Evolutionary conservation across 257 asterid genomes (phyloP), one percentile per base, ranked within the genome.

Genomic region (Jaltomata sinuosa): DNA sequence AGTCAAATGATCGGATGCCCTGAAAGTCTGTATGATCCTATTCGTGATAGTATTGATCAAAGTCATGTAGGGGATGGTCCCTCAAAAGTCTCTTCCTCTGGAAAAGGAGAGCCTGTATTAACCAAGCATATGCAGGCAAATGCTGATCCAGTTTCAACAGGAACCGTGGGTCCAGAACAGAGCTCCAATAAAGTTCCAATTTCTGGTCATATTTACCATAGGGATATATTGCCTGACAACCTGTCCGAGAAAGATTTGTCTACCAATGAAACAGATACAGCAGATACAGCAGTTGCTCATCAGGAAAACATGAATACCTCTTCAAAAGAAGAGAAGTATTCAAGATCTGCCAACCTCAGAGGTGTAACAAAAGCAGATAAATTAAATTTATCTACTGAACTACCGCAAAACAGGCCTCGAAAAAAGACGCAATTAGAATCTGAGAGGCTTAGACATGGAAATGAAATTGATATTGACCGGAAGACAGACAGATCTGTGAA

Each of bases 1-100:
- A 93, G 92, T 31, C 91, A 79, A 61, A 88, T 84, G 21, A 85
- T 95, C 36, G 90, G 93, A 83, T 82, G 88, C 88, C 86, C 91
- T 83, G 90, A 86, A 85, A 79, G 83, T 76, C 90, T 84, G 8
- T 83, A 89, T 67, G 90, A 93, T n/a, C 94, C 97, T 62, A 76
- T 90, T 79, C 91, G 77, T 55, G 91, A 92, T 59, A 78, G 87
- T 76, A 72, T 84, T 72, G 94, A 84, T 83, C 90, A 90, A 77
- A 87, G 84, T 53, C 64, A 50, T 80, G 84, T 76, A 64, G 82
- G 57, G 69, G 91, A 87, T 78, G 87, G 86, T 74, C 79, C 11
- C 40, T 54, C 85, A 53, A 90, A 83, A 76, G 45, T 85, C 79
- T 89, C 94, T 47, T 42, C 34, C 72, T 90, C 92, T 74, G 94